A percentile compares a stretch with the other conserved stretches of the same genome.
phyloP scores from a whole-genome alignment of 306 rosid species.

The Dalbergia cochinchinensis region DNA sequence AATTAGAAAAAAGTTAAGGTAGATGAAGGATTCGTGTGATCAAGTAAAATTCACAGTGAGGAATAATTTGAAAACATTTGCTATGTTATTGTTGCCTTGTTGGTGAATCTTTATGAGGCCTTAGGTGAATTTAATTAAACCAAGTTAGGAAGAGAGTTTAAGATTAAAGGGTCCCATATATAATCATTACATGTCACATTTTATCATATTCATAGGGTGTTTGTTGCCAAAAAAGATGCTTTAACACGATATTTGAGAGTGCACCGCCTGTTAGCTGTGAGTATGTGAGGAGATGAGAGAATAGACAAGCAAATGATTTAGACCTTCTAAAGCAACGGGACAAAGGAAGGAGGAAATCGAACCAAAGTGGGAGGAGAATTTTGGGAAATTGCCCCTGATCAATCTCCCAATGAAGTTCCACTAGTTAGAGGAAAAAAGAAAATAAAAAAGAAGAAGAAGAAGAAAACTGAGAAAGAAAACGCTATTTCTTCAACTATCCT shows the following conservation, averaged over 20 bases:
- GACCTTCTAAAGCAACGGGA: slow-evolving; percentile 69
- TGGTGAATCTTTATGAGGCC: slow-evolving; percentile 53
- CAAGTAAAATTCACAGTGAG: slow-evolving; percentile 45
- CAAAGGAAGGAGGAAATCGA: slow-evolving; percentile 41
- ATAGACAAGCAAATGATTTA: slow-evolving; percentile 66
- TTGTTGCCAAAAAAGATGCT: slow-evolving; percentile 60
- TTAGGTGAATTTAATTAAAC: slow-evolving; percentile 47
- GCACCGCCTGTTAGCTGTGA: slow-evolving; percentile 46
- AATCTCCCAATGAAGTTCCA: slow-evolving; percentile 42
- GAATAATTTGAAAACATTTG: slow-evolving; percentile 56
- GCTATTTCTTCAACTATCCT: slow-evolving; percentile 31
- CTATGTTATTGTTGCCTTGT: slow-evolving; percentile 30
- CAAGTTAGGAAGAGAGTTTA: slow-evolving; percentile 52
- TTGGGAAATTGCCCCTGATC: slow-evolving; percentile 52
- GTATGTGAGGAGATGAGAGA: slow-evolving; percentile 19
- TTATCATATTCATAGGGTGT: slow-evolving; percentile 55
- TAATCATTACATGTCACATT: slow-evolving; percentile 66
- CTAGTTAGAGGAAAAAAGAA: background rate
- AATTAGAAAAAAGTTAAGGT: slow-evolving; percentile 51
- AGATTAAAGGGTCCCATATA: slow-evolving; percentile 56
- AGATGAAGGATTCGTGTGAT: slow-evolving; percentile 58
- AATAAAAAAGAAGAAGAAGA: background rate
- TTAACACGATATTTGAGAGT: slow-evolving; percentile 55
- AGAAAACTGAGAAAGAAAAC: slow-evolving; percentile 8
- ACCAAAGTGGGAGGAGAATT: slow-evolving; percentile 20